These are phyloP conservation scores for Lepidium didymum DNA, from an alignment of 345 rosid genomes.

Conservation along the genomic window DNA sequence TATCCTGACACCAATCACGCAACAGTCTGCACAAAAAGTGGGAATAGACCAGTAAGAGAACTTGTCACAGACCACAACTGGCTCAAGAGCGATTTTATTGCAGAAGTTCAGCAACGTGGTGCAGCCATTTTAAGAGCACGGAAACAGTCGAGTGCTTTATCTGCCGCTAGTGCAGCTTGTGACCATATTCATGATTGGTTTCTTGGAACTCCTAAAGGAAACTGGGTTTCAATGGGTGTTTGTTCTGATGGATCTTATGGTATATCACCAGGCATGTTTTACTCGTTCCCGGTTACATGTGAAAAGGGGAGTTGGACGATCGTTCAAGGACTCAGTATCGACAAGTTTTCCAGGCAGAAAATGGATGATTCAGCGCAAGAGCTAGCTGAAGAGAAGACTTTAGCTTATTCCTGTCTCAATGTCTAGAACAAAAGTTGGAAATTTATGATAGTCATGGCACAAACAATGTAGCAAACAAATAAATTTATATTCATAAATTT, in stretches of 20 bases:
- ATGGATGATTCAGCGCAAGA: conserved; percentile 76
- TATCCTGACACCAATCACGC: conserved; percentile 84
- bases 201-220: conserved; percentile 84
- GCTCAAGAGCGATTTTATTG: conserved; percentile 59
- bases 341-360: conserved; percentile 61
- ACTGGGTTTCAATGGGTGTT: conserved; percentile 91
- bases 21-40: conserved; percentile 30
- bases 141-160: conserved; percentile 64
- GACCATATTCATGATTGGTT: conserved; percentile 85
- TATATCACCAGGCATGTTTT: conserved; percentile 57
- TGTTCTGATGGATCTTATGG: conserved; percentile 87
- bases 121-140: conserved; percentile 60
- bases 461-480: conserved; percentile 15
- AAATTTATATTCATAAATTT: conserved; percentile 1
- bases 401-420: conserved; percentile 54
- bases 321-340: conserved; percentile 55
- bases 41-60: conserved; percentile 43
- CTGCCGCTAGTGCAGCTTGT: conserved; percentile 83
- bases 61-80: conserved; percentile 49
- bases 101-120: conserved; percentile 63
- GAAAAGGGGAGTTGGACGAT: conserved; percentile 76
- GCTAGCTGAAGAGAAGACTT: conserved; percentile 65
- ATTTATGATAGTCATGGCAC: background rate
- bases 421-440: background rate
- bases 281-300: conserved; percentile 77